Conservation (phyloP, 352 stramenopile genomes). For the Elongisporangium undulatum region DNA sequence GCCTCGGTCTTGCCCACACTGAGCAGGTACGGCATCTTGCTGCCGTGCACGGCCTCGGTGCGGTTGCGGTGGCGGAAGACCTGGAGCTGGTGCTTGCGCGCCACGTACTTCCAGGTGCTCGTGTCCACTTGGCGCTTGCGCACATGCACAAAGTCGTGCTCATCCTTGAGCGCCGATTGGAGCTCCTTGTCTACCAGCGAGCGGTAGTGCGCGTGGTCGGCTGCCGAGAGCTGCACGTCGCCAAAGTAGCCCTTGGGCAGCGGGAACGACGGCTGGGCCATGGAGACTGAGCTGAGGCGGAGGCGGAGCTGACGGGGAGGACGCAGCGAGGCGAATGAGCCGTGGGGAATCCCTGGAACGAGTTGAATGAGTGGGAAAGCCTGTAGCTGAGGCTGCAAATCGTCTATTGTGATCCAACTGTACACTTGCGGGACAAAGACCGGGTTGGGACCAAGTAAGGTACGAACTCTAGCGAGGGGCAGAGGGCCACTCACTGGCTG, state of each 20-base stretch:
- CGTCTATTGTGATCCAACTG: not conserved
- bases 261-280: conserved; percentile 11
- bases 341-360: not conserved
- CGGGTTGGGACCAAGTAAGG: not conserved
- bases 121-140: conserved; percentile 9
- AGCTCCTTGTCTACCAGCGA: not conserved
- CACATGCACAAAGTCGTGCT: not conserved
- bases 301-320: too few species aligned
- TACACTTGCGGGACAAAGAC: not conserved
- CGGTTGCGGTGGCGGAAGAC: conserved; percentile 13
- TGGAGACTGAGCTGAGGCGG: too few species aligned
- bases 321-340: too few species aligned
- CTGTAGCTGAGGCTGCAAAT: not conserved
- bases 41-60: conserved; percentile 2
- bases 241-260: conserved; percentile 28
- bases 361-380: not conserved
- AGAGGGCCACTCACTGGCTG: too few species aligned
- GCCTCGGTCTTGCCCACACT: conserved; percentile 15
- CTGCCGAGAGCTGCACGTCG: conserved; percentile 1
- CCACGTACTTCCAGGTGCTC: conserved; percentile 29
- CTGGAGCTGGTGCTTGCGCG: conserved; percentile 25
- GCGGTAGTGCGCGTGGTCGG: not conserved
- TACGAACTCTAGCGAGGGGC: too few species aligned
- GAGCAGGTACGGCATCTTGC: conserved; percentile 14
- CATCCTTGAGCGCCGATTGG: not conserved